phyloP scores from a whole-genome alignment of 768 basidiomycete species.

The Russula sp. region DNA sequence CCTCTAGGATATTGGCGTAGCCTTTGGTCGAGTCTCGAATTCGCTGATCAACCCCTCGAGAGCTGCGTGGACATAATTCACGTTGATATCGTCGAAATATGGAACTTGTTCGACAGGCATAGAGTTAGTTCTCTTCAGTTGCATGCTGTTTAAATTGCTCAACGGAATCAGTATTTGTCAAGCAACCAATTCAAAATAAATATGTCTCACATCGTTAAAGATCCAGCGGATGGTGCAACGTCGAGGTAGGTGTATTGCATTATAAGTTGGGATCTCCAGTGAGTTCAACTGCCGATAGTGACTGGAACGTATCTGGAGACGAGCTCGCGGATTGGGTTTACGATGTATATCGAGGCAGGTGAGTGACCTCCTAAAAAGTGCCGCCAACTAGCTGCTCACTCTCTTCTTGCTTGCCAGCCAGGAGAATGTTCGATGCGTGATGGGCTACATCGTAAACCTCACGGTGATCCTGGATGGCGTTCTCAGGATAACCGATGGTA shows the following conservation, averaged over 20 bases:
- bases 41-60: slow-evolving; percentile 58
- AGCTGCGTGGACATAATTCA: slow-evolving; percentile 44
- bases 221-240: not conserved
- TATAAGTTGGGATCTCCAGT: not conserved
- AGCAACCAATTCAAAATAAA: not conserved
- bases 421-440: slow-evolving; percentile 3
- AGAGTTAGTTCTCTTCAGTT: not conserved
- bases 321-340: not conserved
- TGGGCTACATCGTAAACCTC: slow-evolving; percentile 6
- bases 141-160: not conserved
- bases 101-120: slow-evolving; percentile 3
- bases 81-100: not conserved
- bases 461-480: not conserved
- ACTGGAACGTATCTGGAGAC: not conserved
- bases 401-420: not conserved
- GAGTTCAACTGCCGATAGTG: not conserved
- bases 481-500: not conserved
- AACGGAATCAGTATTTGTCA: slow-evolving; percentile 8
- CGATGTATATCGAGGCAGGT: slow-evolving; percentile 4
- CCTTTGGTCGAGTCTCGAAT: slow-evolving; percentile 6
- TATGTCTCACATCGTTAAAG: slow-evolving; percentile 16
- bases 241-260: not conserved
- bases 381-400: not conserved
- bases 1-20: slow-evolving; percentile 8
- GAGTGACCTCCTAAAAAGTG: not conserved